Conservation (phyloP, 495 filamentous ascomycete genomes). For the Podospora pseudocomata region DNA sequence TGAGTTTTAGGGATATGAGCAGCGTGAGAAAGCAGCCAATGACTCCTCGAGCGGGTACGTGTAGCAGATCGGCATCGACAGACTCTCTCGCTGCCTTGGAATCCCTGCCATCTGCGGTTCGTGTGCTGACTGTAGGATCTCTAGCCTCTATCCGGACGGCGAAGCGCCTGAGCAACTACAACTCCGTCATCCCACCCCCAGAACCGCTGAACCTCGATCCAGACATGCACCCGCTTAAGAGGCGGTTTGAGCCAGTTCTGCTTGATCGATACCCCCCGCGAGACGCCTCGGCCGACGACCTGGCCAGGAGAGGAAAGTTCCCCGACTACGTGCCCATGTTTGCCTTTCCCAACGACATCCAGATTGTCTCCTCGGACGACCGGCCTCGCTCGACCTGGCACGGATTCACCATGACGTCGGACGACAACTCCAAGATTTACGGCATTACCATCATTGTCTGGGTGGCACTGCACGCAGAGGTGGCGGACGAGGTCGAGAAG, state of each 20-base stretch:
- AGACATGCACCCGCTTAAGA: slow-evolving; percentile 93
- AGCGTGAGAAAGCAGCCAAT: slow-evolving; percentile 86
- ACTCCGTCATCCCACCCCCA: slow-evolving; percentile 91
- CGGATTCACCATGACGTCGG: slow-evolving; percentile 95
- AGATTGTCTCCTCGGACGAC: slow-evolving; percentile 92
- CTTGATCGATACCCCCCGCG: slow-evolving; percentile 90
- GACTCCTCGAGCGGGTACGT: slow-evolving; percentile 69
- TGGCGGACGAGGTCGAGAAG: slow-evolving; percentile 84
- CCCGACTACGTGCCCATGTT: slow-evolving; percentile 99
- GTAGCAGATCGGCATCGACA: slow-evolving; percentile 12
- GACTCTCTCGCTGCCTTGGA: slow-evolving; percentile 22
- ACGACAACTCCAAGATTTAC: slow-evolving; percentile 86
- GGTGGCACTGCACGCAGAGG: slow-evolving; percentile 77
- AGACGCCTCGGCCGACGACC: slow-evolving; percentile 69
- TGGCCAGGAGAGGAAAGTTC: slow-evolving; percentile 77
- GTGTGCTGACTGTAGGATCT: slow-evolving; percentile 23
- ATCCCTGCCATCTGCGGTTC: slow-evolving; percentile 8
- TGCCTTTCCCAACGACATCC: slow-evolving; percentile 96
- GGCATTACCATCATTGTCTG: slow-evolving; percentile 89
- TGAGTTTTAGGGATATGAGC: slow-evolving; percentile 90
- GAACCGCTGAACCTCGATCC: slow-evolving; percentile 84
- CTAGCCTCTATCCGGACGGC: slow-evolving; percentile 86
- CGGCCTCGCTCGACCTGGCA: slow-evolving; percentile 94
- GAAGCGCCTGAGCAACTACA: slow-evolving; percentile 91
- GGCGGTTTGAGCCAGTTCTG: slow-evolving; percentile 89